Evolutionary conservation across 140 eudicot genomes (phyloP).

Genomic region (Anethum foeniculum): DNA sequence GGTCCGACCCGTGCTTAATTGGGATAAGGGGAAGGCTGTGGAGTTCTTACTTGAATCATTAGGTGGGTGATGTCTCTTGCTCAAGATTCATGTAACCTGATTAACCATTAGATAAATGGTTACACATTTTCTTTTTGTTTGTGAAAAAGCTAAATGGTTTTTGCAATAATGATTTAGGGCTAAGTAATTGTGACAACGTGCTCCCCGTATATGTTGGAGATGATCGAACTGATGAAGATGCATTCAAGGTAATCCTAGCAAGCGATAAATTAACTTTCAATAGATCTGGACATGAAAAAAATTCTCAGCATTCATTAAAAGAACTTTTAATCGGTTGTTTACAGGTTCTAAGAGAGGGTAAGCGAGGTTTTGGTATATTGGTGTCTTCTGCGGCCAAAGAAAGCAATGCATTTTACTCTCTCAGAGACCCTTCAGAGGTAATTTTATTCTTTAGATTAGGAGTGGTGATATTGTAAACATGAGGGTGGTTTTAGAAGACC

Average conservation of each 20-base stretch:
- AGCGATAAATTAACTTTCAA: not conserved
- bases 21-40: slow-evolving; percentile 97
- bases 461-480: not conserved
- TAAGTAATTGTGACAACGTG: not conserved
- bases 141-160: not conserved
- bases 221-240: slow-evolving; percentile 14
- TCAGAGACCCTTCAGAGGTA: slow-evolving; percentile 45
- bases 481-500: not conserved
- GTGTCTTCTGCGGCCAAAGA: slow-evolving; percentile 74
- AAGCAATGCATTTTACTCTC: slow-evolving; percentile 73
- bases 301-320: not conserved
- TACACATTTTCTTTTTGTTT: not conserved
- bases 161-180: slow-evolving; percentile 12
- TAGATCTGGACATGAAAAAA: not conserved
- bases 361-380: slow-evolving; percentile 72
- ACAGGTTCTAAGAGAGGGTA: slow-evolving; percentile 55
- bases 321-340: not conserved
- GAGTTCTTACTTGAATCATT: slow-evolving; percentile 79
- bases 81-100: not conserved
- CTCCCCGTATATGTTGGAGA: slow-evolving; percentile 14
- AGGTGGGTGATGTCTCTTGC: slow-evolving; percentile 38
- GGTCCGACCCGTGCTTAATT: slow-evolving; percentile 77
- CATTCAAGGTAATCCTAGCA: slow-evolving; percentile 2
- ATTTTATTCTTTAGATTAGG: not conserved
- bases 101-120: not conserved